Evolutionary conservation across 805 yeast genomes (phyloP).

Genomic region (Wickerhamomyces rabaulensis): DNA sequence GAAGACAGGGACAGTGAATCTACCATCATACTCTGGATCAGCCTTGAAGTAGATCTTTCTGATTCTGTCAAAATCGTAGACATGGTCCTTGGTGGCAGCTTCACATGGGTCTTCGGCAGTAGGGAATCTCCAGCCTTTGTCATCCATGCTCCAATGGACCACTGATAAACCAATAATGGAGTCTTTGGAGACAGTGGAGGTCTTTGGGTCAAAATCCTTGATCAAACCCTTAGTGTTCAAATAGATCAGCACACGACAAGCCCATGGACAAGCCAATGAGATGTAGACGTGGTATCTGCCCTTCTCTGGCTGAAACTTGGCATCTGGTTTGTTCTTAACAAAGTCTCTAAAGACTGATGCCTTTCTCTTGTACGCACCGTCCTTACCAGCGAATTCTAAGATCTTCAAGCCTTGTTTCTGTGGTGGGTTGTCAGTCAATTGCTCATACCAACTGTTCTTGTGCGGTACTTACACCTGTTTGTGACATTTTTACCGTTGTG

Average conservation of each 20-base stretch:
- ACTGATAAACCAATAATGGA: conserved; percentile 62
- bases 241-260: conserved; percentile 76
- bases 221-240: conserved; percentile 69
- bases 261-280: conserved; percentile 92
- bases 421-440: conserved; percentile 4
- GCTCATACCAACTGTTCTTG: not conserved
- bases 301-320: conserved; percentile 66
- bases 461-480: conserved; percentile 5
- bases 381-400: conserved; percentile 42
- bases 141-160: conserved; percentile 89
- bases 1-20: conserved; percentile 89
- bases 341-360: conserved; percentile 57
- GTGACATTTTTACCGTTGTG: conserved; percentile 7
- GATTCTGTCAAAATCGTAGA: conserved; percentile 54
- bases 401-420: conserved; percentile 31
- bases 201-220: conserved; percentile 32
- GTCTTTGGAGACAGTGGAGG: conserved; percentile 26
- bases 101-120: conserved; percentile 35
- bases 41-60: conserved; percentile 73
- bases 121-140: conserved; percentile 84
- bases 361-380: conserved; percentile 54
- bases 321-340: conserved; percentile 52
- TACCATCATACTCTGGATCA: conserved; percentile 68
- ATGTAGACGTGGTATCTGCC: conserved; percentile 85
- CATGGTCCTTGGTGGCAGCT: conserved; percentile 49